A percentile compares a stretch with the other conserved stretches of the same genome.
Evolutionary conservation across 768 basidiomycete species (phyloP).

Genomic region (Trametes villosa): DNA sequence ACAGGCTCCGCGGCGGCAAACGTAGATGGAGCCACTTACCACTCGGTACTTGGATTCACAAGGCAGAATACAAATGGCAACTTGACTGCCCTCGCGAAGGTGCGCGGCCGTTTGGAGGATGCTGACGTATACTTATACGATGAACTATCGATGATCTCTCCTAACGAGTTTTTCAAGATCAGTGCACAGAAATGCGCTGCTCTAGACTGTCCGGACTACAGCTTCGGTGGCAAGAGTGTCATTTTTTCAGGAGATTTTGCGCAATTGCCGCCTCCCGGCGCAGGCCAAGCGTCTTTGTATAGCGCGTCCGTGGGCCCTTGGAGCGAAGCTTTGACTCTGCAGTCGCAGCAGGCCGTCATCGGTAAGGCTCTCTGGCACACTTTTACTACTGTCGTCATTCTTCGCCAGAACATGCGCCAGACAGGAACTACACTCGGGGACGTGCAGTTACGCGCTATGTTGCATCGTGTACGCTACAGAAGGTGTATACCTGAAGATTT

Average conservation of each 20-base stretch:
- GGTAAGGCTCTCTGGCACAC: background rate
- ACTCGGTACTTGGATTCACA: conserved; percentile 5
- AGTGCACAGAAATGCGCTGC: conserved; percentile 22
- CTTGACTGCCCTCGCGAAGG: background rate
- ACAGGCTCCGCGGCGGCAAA: conserved; percentile 24
- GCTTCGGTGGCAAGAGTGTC: background rate
- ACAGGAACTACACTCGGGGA: background rate
- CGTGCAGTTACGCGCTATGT: background rate
- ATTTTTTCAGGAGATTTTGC: background rate
- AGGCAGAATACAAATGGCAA: background rate
- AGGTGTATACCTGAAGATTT: background rate
- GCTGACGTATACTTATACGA: background rate
- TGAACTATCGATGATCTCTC: background rate
- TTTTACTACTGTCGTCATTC: background rate
- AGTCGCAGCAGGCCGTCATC: background rate
- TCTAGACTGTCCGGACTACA: conserved; percentile 1
- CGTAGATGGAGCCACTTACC: conserved; percentile 30
- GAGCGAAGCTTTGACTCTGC: background rate
- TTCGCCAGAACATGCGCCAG: background rate
- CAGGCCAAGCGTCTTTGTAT: background rate
- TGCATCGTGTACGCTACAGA: background rate
- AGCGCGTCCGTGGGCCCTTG: background rate
- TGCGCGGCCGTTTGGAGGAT: background rate
- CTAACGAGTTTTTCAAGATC: conserved; percentile 13
- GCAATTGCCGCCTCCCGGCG: conserved; percentile 6